Conservation (phyloP, 164 flowering plant species). For the Chimonanthus salicifolius region DNA sequence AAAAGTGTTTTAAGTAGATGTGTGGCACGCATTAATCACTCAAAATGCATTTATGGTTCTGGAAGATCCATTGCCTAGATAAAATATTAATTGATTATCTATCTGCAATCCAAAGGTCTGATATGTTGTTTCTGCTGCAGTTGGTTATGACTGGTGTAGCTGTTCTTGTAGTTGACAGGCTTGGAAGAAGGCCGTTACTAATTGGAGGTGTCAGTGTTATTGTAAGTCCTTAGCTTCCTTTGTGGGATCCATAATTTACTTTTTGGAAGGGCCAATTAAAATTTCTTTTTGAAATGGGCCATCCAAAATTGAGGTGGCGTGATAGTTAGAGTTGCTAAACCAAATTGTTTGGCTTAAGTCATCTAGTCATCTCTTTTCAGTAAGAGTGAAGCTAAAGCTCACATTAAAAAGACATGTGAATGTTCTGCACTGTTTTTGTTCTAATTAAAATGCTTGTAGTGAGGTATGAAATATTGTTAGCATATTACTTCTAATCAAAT, state of each 20-base stretch:
- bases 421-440: too few relatives aligned
- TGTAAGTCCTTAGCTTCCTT: constrained; percentile 37
- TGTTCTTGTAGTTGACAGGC: constrained; percentile 76
- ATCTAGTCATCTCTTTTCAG: too few relatives aligned
- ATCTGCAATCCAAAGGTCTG: constrained; percentile 3
- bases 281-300: too few relatives aligned
- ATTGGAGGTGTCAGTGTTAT: constrained; percentile 92
- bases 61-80: too few relatives aligned
- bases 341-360: background rate
- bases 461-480: background rate
- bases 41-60: too few relatives aligned
- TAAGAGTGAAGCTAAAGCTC: too few relatives aligned
- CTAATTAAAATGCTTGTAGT: too few relatives aligned
- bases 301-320: background rate
- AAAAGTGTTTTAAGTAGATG: too few relatives aligned
- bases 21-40: too few relatives aligned
- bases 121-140: constrained; percentile 24
- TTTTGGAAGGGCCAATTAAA: background rate
- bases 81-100: too few relatives aligned
- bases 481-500: background rate
- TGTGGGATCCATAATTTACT: background rate
- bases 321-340: background rate
- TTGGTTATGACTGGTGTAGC: constrained; percentile 83
- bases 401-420: too few relatives aligned
- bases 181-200: constrained; percentile 91